These are phyloP conservation scores for Cornus kousa DNA, from an alignment of 148 eudicot species.

Conservation along the genomic window DNA sequence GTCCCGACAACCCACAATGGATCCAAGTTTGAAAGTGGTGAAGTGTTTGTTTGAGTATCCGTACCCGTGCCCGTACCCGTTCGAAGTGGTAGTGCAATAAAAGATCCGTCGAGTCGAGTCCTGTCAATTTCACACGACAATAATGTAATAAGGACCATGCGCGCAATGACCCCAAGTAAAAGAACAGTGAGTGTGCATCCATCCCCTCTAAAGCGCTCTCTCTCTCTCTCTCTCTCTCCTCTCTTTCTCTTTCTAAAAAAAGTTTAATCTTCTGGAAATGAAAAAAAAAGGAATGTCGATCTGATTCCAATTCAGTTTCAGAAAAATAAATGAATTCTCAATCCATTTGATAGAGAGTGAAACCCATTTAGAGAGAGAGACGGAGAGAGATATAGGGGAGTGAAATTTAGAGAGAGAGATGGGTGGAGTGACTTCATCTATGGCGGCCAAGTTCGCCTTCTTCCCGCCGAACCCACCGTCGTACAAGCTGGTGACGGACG, in stretches of 20 bases:
- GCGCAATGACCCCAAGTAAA: conserved; percentile 3
- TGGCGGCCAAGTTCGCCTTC: conserved; percentile 85
- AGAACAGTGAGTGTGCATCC: background rate
- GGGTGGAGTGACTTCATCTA: conserved; percentile 86
- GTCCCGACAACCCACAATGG: no score
- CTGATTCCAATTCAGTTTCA: background rate
- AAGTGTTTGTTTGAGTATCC: no score
- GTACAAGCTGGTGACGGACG: conserved; percentile 57
- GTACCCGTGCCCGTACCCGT: no score
- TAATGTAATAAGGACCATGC: conserved; percentile 12
- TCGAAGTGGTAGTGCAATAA: no score
- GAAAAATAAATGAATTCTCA: background rate
- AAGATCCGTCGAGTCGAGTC: no score
- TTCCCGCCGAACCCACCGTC: conserved; percentile 83
- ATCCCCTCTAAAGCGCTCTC: background rate
- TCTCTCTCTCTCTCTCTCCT: background rate
- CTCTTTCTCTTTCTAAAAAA: background rate
- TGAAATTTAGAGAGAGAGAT: conserved; percentile 33
- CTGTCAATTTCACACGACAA: background rate
- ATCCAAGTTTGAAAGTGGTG: no score
- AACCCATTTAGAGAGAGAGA: background rate
- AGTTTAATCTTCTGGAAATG: conserved; percentile 13
- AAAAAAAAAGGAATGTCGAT: conserved; percentile 5
- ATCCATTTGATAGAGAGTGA: background rate
- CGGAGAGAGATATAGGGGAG: conserved; percentile 21